Evolutionary conservation across 805 yeast species (phyloP), one percentile per base, ranked within the genome.

Genomic region (Maudiozyma turicensis): DNA sequence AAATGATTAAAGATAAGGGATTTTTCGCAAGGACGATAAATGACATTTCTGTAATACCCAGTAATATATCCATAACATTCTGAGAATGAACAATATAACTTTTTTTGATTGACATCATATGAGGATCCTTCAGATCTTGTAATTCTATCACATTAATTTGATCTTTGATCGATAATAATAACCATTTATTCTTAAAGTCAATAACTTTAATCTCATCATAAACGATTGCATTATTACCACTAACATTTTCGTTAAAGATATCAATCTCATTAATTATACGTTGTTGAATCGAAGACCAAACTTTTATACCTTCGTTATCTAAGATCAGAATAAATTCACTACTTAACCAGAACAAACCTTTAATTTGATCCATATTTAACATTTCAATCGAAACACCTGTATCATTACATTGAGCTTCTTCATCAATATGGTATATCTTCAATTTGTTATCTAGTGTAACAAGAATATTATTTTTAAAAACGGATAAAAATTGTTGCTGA

Each of bases 11-110:
- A 40, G 55, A 53, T 37, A 50, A 53, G 29, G 65, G 61, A 31
- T 56, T 50, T 8, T 43, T 45, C 30, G 54, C 49, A 15, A 63
- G 47, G 3, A 58, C 56, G 14, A 65, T 59, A 14, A 65, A 51
- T 9, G 67, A 62, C 50, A 61, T 65, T 40, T 65, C 67, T 3
- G 69, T 65, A 47, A 65, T 58, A 4, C 69, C 69, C 10, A 64
- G 50, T 28, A 58, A 52, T 10, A 58, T 57, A 43, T 54, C 56
- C 34, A 55, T 47, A 49, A 30, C 28, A 38, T 45, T 41, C 9
- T 48, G 47, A 5, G 46, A 46, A 26, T 48, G 43, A n/a, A 57
- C 50, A 8, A 33, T 48, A 44, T 52, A 54, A 20, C 50, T 52
- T 11, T 53, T 52, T 10, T 49, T 54, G 15, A 55, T 48, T 26